Percentiles rank a stretch among this genome's conserved stretches.
These are phyloP conservation scores for Metschnikowia noctiluminum DNA, from an alignment of 805 yeast genomes.

Conservation along the genomic window DNA sequence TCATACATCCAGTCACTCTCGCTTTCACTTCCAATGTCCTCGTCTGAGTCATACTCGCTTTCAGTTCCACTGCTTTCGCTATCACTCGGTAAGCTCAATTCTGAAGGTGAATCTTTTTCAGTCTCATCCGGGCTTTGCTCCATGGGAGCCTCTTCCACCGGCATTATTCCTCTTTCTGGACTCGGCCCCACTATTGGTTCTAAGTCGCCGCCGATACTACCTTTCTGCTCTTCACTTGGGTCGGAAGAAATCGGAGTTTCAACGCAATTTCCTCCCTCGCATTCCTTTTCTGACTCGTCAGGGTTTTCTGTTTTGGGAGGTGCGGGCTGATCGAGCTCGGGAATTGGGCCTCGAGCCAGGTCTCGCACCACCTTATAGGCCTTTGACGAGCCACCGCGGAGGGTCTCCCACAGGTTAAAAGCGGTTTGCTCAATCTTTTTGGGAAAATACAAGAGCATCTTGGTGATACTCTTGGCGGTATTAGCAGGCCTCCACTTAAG, in stretches of 20 bases:
- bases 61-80: not conserved
- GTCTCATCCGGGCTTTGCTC: not conserved
- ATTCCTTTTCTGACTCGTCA: not conserved
- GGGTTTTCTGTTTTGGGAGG: not conserved
- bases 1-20: not conserved
- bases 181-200: not conserved
- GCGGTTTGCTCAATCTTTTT: conserved; percentile 5
- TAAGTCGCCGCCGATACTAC: not conserved
- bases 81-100: not conserved
- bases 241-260: no score
- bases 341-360: not conserved
- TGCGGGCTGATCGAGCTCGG: not conserved
- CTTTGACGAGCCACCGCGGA: conserved; percentile 2
- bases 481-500: conserved; percentile 12
- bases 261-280: no score
- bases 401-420: conserved; percentile 3
- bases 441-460: conserved; percentile 11
- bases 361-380: not conserved
- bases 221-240: not conserved
- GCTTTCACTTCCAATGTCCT: not conserved
- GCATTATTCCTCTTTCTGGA: not conserved
- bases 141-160: not conserved
- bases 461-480: conserved; percentile 11
- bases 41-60: not conserved
- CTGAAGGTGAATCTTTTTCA: no score